Conservation (phyloP, 352 stramenopile species). For the Globisporangium lucens region DNA sequence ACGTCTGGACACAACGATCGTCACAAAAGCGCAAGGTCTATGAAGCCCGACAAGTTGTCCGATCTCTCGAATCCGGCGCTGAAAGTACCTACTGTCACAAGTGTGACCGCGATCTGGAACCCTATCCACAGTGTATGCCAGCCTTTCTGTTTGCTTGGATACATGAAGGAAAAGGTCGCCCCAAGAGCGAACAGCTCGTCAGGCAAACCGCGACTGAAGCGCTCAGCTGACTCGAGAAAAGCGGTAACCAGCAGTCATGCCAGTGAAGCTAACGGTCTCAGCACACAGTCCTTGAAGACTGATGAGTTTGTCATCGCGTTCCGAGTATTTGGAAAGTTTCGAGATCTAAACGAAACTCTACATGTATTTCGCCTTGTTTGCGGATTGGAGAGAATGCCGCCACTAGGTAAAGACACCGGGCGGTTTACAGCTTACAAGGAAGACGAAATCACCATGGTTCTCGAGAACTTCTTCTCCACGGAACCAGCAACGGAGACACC, state of each 20-base stretch:
- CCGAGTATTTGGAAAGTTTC: conserved; percentile 73
- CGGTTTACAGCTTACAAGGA: conserved; percentile 81
- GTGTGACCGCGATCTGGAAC: conserved; percentile 52
- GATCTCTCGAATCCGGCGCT: conserved; percentile 17
- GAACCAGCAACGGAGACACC: not conserved
- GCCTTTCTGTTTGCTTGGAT: conserved; percentile 68
- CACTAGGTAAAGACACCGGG: conserved; percentile 35
- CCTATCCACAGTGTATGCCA: conserved; percentile 73
- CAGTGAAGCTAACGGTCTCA: not conserved
- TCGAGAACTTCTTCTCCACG: conserved; percentile 64
- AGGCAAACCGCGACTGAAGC: not conserved
- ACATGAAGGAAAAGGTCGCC: conserved; percentile 34
- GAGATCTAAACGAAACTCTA: conserved; percentile 53
- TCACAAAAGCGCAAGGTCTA: conserved; percentile 1
- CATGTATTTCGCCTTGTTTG: conserved; percentile 71
- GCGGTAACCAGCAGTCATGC: not conserved
- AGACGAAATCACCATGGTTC: conserved; percentile 73
- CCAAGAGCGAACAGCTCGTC: not conserved
- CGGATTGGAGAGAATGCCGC: conserved; percentile 37
- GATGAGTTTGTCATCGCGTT: conserved; percentile 39
- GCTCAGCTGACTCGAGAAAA: conserved; percentile 12
- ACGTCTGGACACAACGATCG: not conserved
- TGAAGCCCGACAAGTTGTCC: conserved; percentile 28
- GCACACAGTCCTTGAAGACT: not conserved
- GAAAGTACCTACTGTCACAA: conserved; percentile 8